Evolutionary conservation across 163 green algal genomes (phyloP).

Genomic region (Volvox carteri): DNA sequence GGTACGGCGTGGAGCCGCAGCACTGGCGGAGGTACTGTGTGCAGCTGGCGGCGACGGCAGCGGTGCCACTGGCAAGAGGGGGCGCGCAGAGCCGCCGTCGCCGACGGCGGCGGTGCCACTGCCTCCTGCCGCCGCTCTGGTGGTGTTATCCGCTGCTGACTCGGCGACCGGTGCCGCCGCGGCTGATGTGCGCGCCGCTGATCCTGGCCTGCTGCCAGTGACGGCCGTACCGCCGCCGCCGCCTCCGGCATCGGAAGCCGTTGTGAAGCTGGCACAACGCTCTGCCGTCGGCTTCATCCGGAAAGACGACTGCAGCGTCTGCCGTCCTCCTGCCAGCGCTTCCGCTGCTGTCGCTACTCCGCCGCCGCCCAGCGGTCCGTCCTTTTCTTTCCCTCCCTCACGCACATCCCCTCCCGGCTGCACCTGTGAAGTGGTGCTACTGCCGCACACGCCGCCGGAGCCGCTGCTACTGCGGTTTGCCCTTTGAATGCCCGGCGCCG

Average conservation of each 20-base stretch:
- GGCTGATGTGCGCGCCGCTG: not conserved
- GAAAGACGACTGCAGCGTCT: not conserved
- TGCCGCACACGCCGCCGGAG: not conserved
- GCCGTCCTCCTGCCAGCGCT: not conserved
- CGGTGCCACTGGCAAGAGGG: not conserved
- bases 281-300: not conserved
- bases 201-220: not conserved
- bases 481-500: not conserved
- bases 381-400: not conserved
- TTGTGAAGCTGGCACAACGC: constrained; percentile 7
- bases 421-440: not conserved
- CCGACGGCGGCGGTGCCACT: not conserved
- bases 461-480: not conserved
- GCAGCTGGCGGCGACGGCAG: not conserved
- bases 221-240: not conserved
- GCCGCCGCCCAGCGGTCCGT: not conserved
- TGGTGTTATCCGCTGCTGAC: not conserved
- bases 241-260: no score
- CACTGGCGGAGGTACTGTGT: not conserved
- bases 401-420: not conserved
- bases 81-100: not conserved
- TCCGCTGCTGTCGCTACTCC: not conserved
- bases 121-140: not conserved
- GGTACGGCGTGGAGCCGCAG: not conserved
- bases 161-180: not conserved